Base-by-base conservation (phyloP, 495 filamentous ascomycete genomes). In the Xylaria acuta region DNA sequence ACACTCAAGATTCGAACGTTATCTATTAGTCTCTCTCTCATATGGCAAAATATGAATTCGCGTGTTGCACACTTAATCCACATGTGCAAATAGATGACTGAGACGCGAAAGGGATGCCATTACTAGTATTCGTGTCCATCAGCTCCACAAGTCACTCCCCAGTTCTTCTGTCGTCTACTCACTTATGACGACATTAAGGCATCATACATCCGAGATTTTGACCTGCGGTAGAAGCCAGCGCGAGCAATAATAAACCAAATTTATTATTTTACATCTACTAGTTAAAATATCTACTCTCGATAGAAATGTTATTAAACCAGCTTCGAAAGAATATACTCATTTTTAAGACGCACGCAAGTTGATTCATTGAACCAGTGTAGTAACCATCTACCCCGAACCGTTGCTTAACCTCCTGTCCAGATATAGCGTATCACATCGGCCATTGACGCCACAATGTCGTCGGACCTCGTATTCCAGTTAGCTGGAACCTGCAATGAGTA, bases 401-500 rank as follows among this genome's bases (percentile, higher is more conserved):
- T 38, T 25, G 18, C 32, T 12, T 22, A 22, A 64, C 9, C 1
- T 30, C 60, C 16, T 20, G 16, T 18, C 38, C 25, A 18, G 22
- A n/a, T 22, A 45, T 14, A 38, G 11, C 27, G 14, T 49, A 40
- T 20, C 20, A 53, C 7, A 45, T 25, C 16, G 38, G 20, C 5
- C 4, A 14, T 32, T 0, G 49, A 5, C 8, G n/a, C 41, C 64
- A 65, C 64, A 14, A 78, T 78, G 76, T 49, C 76, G 47, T 64
- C 69, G 5, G 70, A 67, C 14, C 77, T 74, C 51, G 77, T 89
- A 6, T 82, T 90, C 75, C 86, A 87, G 73, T 78, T 90, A 40
- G 81, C 81, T 64, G 86, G 86, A 71, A 78, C 75, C 60, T 86
- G 86, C 79, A 89, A 89, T 77, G 80, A 84, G 62, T 90, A 90